A percentile compares a stretch with the other conserved stretches of the same genome.
phyloP scores from a whole-genome alignment of 2,329 filamentous ascomycete genomes.

The Nemania sp. region DNA sequence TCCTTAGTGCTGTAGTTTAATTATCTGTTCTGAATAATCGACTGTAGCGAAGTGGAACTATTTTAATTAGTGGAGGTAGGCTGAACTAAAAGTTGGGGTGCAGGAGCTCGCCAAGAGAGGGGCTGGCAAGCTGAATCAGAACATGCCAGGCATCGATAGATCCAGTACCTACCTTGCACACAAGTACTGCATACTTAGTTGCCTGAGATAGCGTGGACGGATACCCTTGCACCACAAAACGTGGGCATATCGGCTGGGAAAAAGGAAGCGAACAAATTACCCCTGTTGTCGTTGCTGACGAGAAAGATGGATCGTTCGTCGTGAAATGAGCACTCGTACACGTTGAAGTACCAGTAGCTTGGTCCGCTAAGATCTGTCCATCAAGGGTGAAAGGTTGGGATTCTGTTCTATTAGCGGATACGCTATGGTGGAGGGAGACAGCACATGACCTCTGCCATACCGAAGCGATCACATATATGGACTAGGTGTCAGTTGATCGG shows the following conservation, averaged over 20 bases:
- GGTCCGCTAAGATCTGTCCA: too few relatives aligned
- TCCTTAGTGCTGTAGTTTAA: too few relatives aligned
- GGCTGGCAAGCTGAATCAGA: constrained; percentile 1
- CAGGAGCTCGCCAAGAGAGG: constrained; percentile 11
- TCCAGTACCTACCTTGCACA: too few relatives aligned
- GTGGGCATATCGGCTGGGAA: neutral
- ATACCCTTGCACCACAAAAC: neutral
- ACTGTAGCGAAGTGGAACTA: too few relatives aligned
- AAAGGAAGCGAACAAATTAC: neutral
- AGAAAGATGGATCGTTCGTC: neutral
- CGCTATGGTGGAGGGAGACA: too few relatives aligned
- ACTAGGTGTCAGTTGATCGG: too few relatives aligned
- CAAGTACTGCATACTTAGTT: too few relatives aligned
- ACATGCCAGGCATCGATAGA: constrained; percentile 6
- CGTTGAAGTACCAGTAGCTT: neutral
- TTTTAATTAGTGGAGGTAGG: neutral
- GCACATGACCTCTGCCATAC: too few relatives aligned
- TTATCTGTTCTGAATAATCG: too few relatives aligned
- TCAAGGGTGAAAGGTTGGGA: too few relatives aligned
- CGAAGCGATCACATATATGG: too few relatives aligned
- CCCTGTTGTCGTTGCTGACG: neutral
- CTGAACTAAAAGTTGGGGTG: constrained; percentile 19
- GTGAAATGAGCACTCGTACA: neutral
- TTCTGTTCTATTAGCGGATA: too few relatives aligned
- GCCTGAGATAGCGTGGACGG: neutral